Evolutionary conservation across 2,329 filamentous ascomycete genomes (phyloP), one percentile per base, ranked within the genome.

Genomic region (Aspergillus tamarii): DNA sequence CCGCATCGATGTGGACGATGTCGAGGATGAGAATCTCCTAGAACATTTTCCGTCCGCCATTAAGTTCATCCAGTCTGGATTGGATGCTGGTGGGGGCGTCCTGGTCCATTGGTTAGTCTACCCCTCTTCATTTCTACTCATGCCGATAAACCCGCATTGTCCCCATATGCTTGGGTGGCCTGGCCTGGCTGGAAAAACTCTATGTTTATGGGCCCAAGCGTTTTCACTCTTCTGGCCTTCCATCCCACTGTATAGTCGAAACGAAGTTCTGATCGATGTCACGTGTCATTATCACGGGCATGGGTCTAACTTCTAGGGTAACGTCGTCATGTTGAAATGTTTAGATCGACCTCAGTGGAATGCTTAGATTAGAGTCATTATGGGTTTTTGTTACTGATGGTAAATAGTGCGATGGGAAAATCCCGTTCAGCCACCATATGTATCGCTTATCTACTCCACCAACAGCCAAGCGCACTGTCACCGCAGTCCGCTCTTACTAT

Each of bases 351-450:
- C 9, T n/a, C 48, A 14, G 48, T 4, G 14, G 16, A 30, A 11
- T 52, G 19, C 9, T 23, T n/a, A 32, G 48, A 52, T 4, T 10
- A 32, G 19, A 19, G 4, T 16, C 4, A 16, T 7, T n/a, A 52
- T 12, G 26, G 12, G n/a, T 16, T n/a, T 21, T 34, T 12, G 19
- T 58, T 30, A 46, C 64, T 67, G 53, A 67, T 56, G 26, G 12
- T 26, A 28, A 50, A 80, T 57, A 97, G 95, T 84, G 94, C 93
- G 26, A 97, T 97, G 89, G 95, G 95, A 59, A 96, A 96, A 80
- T 97, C 94, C 39, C 91, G 95, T 64, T 98, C 94, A 55, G 91
- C 94, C 69, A 90, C 93, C 36, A 87, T 92, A 68, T 86, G 92
- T 60, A 86, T 96, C 63, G 94, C 95, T 65, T 98, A 94, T 78